Base-by-base conservation (phyloP, 352 stramenopile genomes). In the Phytophthora tentaculata region DNA sequence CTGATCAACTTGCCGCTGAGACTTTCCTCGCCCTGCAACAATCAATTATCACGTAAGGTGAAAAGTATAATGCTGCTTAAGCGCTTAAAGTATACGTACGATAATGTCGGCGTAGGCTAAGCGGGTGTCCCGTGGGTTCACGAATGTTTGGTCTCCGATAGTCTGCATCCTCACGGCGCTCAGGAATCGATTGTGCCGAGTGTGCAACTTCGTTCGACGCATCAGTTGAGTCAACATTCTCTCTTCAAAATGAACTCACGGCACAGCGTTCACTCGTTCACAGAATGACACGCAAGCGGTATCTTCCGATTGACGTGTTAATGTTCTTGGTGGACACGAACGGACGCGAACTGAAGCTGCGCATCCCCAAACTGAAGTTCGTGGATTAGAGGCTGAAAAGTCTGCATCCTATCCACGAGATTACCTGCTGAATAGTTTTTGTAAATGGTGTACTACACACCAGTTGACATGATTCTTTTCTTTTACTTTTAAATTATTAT, bases 101-200 rank as follows among this genome's bases (percentile, higher is more conserved):
- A 89, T 85, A 52, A 89, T 89, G 66, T 89, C 80, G 44, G 80
- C 80, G 60, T 82, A 88, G 20, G 77, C 79, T 26, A 86, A 39
- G 13, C 80, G 80, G 5, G 78, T 89, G 63, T 88, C 79, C 23
- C 76, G 76, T 24, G 80, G 70, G 29, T 83, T 84, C 54, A 86
- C 69, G 54, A 73, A 69, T 41, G 61, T 65, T 54, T 79, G 35
- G 44, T 74, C 71, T 54, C 65, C 74, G 52, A 73, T 56, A 5
- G 58, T 70, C 23, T 74, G 57, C 50, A 74, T 73, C 23, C 51
- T 67, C 26, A 80, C 68, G n/a, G 74, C 66, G 39, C 71, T 78
- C 20, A 71, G 43, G 22, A 68, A 63, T 56, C 71, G 67, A 39
- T 68, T 67, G 59, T 70, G 58, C 41, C 35, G 23, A 56, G 41